Evolutionary conservation across 1,139 yeast genomes (phyloP), one percentile per base, ranked within the genome.

Genomic region (Yamadazyma sp.): DNA sequence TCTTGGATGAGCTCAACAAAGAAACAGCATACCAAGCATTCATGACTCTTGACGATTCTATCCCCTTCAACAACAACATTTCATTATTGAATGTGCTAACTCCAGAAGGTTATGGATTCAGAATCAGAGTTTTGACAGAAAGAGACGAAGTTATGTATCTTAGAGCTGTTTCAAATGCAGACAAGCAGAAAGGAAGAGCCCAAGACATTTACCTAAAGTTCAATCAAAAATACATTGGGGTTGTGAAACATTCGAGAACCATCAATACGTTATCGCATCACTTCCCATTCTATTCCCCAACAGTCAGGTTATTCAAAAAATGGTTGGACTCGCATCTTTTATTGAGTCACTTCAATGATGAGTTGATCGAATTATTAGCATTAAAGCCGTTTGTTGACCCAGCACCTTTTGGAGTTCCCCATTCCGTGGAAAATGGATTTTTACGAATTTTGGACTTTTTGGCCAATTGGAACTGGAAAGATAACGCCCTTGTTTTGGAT

Each of bases 401-500:
- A 12, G 82, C 87, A 0, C 96, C 97, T 18, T 89, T 77, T 61
- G 73, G 80, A 1, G 74, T 80, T 2, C 98, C 98, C 3, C 78
- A 84, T 36, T 82, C 94, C 34, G 81, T 84, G 7, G 83, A 79
- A 48, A 75, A 83, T 43, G 98, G 96, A 11, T 88, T 92, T 55
- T 69, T 87, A 45, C 83, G 94, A 44, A 75, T 83, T 16, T 61
- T 94, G 33, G 73, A 77, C 38, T 87, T 84, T 54, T 62, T 92
- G 33, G 76, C 95, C 12, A 65, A 66, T 31, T 94, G 98, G 98
- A 91, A 92, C 59, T 92, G 98, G 98, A 83, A 79, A 53, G 95
- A 86, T 48, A 89, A 83, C 36, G 85, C 96, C 1, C 64, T 92
- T 47, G 76, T 91, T 41, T 66, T 92, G 48, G 96, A 91, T 55